Base-by-base conservation (phyloP, 1,139 yeast species). In the Maudiozyma humilis region DNA sequence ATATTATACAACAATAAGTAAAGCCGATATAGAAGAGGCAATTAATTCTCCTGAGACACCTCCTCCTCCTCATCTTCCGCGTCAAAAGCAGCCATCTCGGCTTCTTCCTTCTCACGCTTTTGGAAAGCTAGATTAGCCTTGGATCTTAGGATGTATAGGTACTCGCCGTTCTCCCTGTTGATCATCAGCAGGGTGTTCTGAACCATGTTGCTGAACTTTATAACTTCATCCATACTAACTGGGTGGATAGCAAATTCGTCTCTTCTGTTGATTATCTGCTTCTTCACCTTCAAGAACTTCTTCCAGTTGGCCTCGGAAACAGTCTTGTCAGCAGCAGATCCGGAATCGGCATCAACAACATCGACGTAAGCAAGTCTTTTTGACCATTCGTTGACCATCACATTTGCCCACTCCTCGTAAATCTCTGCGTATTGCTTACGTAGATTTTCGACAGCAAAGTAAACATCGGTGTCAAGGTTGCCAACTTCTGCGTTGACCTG, bases 121-220 rank as follows among this genome's bases (percentile, higher is more conserved):
- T 87, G 96, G 62, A 84, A 82, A 15, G 82, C 82, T 37, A 84
- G 66, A 57, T 88, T 89, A 16, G 95, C 94, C 60, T 80, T 76
- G 13, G 94, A 89, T 56, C 96, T 73, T 47, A 82, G 70, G 42
- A 85, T 74, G 47, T 79, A 78, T 53, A 86, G 67, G 59, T 79
- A 82, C 50, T 81, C 82, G 27, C 80, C 83, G 45, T 82, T 77
- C 59, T 88, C 96, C 48, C 78, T 73, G 30, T 77, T 66, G 45
- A 87, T 62, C 33, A 78, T 68, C 42, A 73, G 70, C 40, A 85
- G 67, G 46, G 86, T 84, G 51, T 70, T 68, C 52, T 79, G 80
- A 17, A 83, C 71, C 46, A 77, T 80, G 20, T 66, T 65, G 46
- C 84, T 62, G 52, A 79, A 75, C 2, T 63, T 62, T 45, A 73